These are phyloP conservation scores for Verticillium longisporum DNA, from an alignment of 2,329 filamentous ascomycete genomes.

Conservation along the genomic window DNA sequence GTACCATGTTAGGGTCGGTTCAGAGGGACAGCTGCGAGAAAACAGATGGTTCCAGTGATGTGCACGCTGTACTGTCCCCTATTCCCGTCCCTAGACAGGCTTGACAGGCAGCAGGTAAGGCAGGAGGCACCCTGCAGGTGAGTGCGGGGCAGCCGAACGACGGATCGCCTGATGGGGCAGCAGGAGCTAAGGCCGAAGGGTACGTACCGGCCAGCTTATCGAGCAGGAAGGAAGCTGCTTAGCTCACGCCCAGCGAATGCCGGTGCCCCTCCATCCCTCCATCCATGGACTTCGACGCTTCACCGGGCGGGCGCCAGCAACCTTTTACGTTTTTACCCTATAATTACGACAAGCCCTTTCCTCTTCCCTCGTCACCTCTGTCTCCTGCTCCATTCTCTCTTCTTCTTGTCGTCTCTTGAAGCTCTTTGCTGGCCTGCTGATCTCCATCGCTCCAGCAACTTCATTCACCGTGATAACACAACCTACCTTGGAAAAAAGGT, in stretches of 20 bases:
- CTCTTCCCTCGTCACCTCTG: neutral
- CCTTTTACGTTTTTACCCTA: neutral
- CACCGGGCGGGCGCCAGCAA: neutral
- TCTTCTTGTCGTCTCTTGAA: neutral
- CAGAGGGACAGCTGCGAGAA: too few species aligned
- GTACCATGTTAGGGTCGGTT: neutral
- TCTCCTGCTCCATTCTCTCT: neutral
- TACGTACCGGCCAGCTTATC: neutral
- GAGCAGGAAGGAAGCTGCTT: neutral
- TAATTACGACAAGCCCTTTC: constrained; percentile 9
- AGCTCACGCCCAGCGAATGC: neutral
- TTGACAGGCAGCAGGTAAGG: too few species aligned
- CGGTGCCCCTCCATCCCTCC: neutral
- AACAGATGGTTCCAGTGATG: too few species aligned
- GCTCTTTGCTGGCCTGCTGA: neutral
- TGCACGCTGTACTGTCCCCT: too few species aligned
- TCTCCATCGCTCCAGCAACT: neutral
- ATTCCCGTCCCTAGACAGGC: too few species aligned
- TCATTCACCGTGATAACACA: too few species aligned
- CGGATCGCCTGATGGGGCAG: neutral
- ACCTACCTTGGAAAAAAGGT: too few species aligned
- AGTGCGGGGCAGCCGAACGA: neutral
- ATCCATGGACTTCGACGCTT: neutral
- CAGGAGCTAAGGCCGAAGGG: neutral
- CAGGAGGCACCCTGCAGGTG: neutral